Conservation (phyloP, 495 filamentous ascomycete genomes). For the Rhizodiscina lignyota region DNA sequence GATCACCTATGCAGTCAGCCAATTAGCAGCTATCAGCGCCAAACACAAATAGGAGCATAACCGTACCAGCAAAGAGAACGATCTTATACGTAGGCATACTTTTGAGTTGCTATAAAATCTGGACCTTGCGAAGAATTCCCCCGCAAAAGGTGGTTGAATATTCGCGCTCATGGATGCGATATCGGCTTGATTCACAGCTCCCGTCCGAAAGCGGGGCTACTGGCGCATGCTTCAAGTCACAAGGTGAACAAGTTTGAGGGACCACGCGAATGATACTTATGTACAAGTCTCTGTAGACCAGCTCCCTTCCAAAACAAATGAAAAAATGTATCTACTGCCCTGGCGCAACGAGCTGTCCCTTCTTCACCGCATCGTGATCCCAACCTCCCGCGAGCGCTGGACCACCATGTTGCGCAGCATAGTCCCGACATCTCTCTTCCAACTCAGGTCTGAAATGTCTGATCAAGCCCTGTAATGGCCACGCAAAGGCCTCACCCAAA, state of each 20-base stretch:
- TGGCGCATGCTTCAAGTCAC: too few species aligned
- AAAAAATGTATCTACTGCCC: slow-evolving; percentile 45
- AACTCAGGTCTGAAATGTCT: slow-evolving; percentile 93
- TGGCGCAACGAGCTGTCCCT: slow-evolving; percentile 75
- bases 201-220: too few species aligned
- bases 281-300: too few species aligned
- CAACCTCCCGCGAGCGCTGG: slow-evolving; percentile 74
- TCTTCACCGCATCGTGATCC: slow-evolving; percentile 53
- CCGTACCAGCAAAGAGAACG: slow-evolving; percentile 15
- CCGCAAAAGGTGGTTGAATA: too few species aligned
- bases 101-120: too few species aligned
- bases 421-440: slow-evolving; percentile 70
- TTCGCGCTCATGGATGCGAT: too few species aligned
- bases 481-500: slow-evolving; percentile 93
- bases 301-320: too few species aligned
- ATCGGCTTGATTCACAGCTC: too few species aligned
- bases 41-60: neutral
- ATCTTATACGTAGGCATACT: slow-evolving; percentile 18
- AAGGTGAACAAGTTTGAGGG: too few species aligned
- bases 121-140: too few species aligned
- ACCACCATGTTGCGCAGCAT: slow-evolving; percentile 49
- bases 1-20: slow-evolving; percentile 62
- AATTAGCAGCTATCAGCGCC: neutral
- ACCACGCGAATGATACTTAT: too few species aligned
- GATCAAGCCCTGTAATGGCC: slow-evolving; percentile 95